A percentile compares a stretch with the other conserved stretches of the same genome.
Conservation (phyloP, 306 rosid species). For the Canavalia ensiformis region DNA sequence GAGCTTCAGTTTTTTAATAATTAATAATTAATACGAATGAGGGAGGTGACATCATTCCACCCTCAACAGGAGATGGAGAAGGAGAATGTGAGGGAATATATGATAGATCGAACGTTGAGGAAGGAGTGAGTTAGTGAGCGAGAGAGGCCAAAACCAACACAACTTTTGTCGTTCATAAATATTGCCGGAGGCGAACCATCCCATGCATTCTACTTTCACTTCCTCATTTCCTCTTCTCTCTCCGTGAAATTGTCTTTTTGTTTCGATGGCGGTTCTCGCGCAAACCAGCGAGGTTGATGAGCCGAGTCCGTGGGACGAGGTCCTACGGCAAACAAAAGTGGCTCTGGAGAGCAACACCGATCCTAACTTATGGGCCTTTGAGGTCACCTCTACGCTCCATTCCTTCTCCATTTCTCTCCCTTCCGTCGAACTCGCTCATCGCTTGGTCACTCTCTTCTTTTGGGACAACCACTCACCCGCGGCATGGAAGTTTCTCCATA, state of each 20-base stretch:
- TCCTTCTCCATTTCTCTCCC: slow-evolving; percentile 67
- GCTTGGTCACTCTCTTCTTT: slow-evolving; percentile 80
- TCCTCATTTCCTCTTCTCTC: neutral
- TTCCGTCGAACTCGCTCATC: slow-evolving; percentile 79
- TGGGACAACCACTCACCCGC: slow-evolving; percentile 75
- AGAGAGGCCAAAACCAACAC: neutral
- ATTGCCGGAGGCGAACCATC: no score
- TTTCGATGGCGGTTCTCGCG: slow-evolving; percentile 37
- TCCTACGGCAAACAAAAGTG: slow-evolving; percentile 68
- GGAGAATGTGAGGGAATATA: no score
- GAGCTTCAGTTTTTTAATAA: no score
- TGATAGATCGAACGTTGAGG: no score
- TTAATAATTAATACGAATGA: no score
- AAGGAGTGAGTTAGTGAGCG: neutral
- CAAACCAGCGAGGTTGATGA: slow-evolving; percentile 34
- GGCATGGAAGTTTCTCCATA: slow-evolving; percentile 87
- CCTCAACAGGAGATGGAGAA: no score
- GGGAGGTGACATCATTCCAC: no score
- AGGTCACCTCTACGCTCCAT: slow-evolving; percentile 57
- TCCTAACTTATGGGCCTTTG: slow-evolving; percentile 72
- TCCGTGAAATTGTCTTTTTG: neutral
- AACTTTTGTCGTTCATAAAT: neutral
- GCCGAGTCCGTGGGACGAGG: slow-evolving; percentile 59
- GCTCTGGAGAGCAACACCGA: slow-evolving; percentile 70
- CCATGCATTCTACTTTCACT: neutral